These are phyloP conservation scores for Cavenderia fasciculata DNA, from an alignment of 78 protist genomes.

Conservation along the genomic window DNA sequence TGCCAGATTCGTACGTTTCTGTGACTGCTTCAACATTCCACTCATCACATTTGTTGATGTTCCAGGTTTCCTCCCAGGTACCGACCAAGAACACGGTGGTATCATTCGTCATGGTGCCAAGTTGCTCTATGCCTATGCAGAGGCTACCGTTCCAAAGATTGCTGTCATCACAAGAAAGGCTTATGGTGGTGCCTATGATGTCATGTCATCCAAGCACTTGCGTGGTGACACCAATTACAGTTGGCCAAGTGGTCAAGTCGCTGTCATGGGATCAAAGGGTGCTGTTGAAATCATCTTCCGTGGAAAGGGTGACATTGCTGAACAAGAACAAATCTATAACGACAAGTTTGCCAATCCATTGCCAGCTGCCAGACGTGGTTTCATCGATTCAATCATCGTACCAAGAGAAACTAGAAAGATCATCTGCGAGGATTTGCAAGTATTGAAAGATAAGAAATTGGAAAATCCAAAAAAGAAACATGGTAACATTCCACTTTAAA, in stretches of 20 bases:
- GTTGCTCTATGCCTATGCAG: slow-evolving; percentile 98
- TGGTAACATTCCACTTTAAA: slow-evolving; percentile 90
- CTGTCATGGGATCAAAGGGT: slow-evolving; percentile 99
- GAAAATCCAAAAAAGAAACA: slow-evolving; percentile 94
- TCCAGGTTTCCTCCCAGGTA: slow-evolving; percentile 98
- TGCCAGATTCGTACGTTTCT: slow-evolving; percentile 96
- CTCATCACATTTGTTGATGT: slow-evolving; percentile 98
- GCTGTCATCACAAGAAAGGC: slow-evolving; percentile 99
- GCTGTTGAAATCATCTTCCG: slow-evolving; percentile 97
- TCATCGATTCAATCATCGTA: slow-evolving; percentile 95
- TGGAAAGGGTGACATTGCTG: slow-evolving; percentile 81
- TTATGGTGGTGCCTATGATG: slow-evolving; percentile 99
- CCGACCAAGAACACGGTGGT: slow-evolving; percentile 94
- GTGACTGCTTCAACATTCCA: slow-evolving; percentile 98
- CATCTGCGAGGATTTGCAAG: slow-evolving; percentile 92
- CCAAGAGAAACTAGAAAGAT: slow-evolving; percentile 83
- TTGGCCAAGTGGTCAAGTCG: slow-evolving; percentile 99
- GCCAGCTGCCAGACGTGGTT: slow-evolving; percentile 97
- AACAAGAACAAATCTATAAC: slow-evolving; percentile 84
- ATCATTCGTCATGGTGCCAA: slow-evolving; percentile 99
- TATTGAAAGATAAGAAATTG: slow-evolving; percentile 86
- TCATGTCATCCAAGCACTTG: slow-evolving; percentile 97
- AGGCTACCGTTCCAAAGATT: slow-evolving; percentile 98
- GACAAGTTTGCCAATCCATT: slow-evolving; percentile 95
- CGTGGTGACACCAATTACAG: slow-evolving; percentile 98